Evolutionary conservation across 2,329 filamentous ascomycete species (phyloP).

Genomic region (Colletotrichum plurivorum): DNA sequence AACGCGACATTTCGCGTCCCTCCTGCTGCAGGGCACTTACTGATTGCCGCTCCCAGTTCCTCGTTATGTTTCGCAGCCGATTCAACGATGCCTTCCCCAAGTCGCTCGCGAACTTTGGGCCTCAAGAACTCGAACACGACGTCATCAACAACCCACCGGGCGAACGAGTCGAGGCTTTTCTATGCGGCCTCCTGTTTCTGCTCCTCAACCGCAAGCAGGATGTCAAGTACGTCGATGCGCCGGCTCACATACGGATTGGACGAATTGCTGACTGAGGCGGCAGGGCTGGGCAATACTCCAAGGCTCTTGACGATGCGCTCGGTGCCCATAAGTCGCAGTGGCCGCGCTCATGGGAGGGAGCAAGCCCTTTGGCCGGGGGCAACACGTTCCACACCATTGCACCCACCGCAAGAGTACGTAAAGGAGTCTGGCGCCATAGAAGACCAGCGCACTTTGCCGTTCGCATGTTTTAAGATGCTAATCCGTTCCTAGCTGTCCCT

Average conservation of each 20-base stretch:
- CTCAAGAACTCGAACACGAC: conserved; percentile 93
- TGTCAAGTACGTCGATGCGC: conserved; percentile 81
- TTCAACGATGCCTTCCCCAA: conserved; percentile 92
- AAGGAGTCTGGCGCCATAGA: not conserved
- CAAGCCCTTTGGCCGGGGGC: conserved; percentile 86
- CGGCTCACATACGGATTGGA: not conserved
- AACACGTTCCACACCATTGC: conserved; percentile 87
- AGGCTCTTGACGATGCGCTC: conserved; percentile 94
- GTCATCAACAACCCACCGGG: conserved; percentile 84
- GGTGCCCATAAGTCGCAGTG: conserved; percentile 89
- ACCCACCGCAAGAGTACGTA: conserved; percentile 82
- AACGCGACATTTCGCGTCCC: conserved; percentile 70
- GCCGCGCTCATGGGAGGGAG: conserved; percentile 85
- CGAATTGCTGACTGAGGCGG: conserved; percentile 29
- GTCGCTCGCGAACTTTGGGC: conserved; percentile 89
- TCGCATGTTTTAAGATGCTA: not conserved
- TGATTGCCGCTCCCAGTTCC: conserved; percentile 76
- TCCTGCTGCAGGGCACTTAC: conserved; percentile 48
- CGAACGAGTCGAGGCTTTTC: conserved; percentile 86
- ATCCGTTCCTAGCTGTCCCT: conserved; percentile 77
- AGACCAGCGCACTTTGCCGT: not conserved
- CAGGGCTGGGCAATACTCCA: conserved; percentile 92
- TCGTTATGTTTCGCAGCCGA: conserved; percentile 97
- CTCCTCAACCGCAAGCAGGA: conserved; percentile 98
- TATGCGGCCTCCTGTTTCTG: conserved; percentile 90